phyloP scores from a whole-genome alignment of 257 asterid genomes.

The Leptodermis oblonga region DNA sequence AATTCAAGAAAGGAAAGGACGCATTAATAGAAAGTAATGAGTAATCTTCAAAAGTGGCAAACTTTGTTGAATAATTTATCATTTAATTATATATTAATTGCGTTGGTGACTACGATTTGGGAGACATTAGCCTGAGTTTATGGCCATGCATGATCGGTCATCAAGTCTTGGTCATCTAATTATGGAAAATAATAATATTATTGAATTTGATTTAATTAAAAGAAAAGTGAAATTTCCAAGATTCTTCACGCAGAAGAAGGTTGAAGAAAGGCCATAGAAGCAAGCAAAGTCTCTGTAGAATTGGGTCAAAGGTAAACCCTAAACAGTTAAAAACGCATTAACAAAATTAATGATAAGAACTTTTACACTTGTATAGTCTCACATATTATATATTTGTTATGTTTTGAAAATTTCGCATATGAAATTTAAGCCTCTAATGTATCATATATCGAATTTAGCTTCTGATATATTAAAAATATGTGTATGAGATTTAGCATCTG shows the following conservation, averaged over 20 bases:
- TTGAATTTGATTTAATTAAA: not conserved
- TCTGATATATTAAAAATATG: too few species aligned
- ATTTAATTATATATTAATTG: not conserved
- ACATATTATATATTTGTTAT: too few species aligned
- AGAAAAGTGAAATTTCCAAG: constrained; percentile 8
- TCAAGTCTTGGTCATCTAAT: constrained; percentile 9
- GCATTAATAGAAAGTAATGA: not conserved
- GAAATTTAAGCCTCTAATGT: too few species aligned
- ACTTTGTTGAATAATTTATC: not conserved
- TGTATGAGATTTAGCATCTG: too few species aligned
- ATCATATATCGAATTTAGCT: too few species aligned
- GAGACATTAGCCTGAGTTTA: constrained; percentile 35
- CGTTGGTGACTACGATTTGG: constrained; percentile 27
- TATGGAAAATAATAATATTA: not conserved
- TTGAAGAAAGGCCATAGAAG: constrained; percentile 18
- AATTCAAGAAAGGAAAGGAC: not conserved
- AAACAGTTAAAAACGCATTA: constrained; percentile 11
- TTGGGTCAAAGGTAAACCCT: constrained; percentile 22
- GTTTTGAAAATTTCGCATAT: too few species aligned
- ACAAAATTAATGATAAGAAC: not conserved
- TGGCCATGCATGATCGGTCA: constrained; percentile 20
- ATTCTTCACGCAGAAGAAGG: not conserved
- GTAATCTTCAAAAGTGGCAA: constrained; percentile 1
- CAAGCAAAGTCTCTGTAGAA: constrained; percentile 14
- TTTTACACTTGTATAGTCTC: too few species aligned